Evolutionary conservation across 75 land plant species (phyloP).

Genomic region (Azolla pinnata): DNA sequence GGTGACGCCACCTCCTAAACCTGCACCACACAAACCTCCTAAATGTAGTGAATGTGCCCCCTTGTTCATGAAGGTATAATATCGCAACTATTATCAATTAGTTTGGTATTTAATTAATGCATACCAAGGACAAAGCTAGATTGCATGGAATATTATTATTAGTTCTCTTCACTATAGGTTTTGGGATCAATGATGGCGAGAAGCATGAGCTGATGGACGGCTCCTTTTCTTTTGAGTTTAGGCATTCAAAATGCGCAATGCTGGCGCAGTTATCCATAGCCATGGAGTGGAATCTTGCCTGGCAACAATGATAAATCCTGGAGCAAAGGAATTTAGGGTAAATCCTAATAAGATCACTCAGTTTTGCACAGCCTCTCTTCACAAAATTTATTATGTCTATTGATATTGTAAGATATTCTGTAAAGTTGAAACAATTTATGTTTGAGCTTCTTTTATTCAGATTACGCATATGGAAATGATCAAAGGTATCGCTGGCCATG

Average conservation of each 20-base stretch:
- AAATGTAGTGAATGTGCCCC: constrained; percentile 97
- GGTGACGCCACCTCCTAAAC: constrained; percentile 56
- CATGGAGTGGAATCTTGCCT: constrained; percentile 92
- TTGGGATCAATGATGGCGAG: too few species aligned
- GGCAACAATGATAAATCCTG: constrained; percentile 86
- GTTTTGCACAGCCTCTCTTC: too few species aligned
- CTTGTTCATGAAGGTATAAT: constrained; percentile 87
- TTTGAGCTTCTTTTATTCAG: too few species aligned
- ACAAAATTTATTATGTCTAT: too few species aligned
- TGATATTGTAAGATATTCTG: too few species aligned
- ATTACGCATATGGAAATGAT: constrained; percentile 99
- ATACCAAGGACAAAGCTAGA: too few species aligned
- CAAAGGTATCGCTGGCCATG: constrained; percentile 97
- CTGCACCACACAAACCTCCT: constrained; percentile 80
- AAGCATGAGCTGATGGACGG: too few species aligned
- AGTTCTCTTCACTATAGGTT: too few species aligned
- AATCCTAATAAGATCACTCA: too few species aligned
- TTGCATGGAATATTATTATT: too few species aligned
- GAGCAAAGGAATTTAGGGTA: constrained; percentile 81
- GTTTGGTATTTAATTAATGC: not conserved
- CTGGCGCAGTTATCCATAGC: constrained; percentile 99
- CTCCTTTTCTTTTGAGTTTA: constrained; percentile 26
- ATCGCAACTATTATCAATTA: too few species aligned
- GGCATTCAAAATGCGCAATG: constrained; percentile 89
- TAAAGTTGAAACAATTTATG: too few species aligned